Evolutionary conservation across 2,329 filamentous ascomycete species (phyloP).

Genomic region (Nakataea oryzae): DNA sequence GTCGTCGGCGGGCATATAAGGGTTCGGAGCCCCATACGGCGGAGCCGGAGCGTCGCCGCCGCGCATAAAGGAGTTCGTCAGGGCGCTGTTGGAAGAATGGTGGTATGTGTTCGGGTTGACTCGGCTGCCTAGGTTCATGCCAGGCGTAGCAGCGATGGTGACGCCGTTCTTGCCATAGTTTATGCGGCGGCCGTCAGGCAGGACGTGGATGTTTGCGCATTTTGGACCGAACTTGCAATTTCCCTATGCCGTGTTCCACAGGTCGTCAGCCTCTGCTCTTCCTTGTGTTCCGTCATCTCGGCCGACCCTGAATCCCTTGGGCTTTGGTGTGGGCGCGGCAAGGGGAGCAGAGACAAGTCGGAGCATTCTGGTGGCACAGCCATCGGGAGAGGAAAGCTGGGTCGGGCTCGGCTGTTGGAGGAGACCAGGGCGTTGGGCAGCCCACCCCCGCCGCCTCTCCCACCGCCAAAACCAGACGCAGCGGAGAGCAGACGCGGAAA

Average conservation of each 20-base stretch:
- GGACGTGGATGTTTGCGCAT: slow-evolving; percentile 91
- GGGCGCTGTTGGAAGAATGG: slow-evolving; percentile 50
- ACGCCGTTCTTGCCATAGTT: slow-evolving; percentile 66
- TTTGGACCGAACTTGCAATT: slow-evolving; percentile 99
- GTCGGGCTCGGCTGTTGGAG: no score
- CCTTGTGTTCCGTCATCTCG: not conserved
- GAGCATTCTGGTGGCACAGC: not conserved
- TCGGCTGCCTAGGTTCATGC: slow-evolving; percentile 54
- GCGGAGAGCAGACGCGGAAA: not conserved
- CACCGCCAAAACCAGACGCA: not conserved
- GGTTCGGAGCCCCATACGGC: slow-evolving; percentile 28
- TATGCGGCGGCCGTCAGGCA: slow-evolving; percentile 85
- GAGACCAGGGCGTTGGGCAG: not conserved
- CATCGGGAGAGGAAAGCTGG: slow-evolving; percentile 18
- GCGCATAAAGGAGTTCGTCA: slow-evolving; percentile 66
- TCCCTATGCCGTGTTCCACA: slow-evolving; percentile 46
- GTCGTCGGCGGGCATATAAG: slow-evolving; percentile 28
- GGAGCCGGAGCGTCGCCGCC: slow-evolving; percentile 30
- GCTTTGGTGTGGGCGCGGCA: not conserved
- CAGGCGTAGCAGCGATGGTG: slow-evolving; percentile 44
- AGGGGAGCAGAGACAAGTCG: not conserved
- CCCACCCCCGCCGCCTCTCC: not conserved
- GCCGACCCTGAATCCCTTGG: not conserved
- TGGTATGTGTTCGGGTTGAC: slow-evolving; percentile 55
- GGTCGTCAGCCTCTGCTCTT: slow-evolving; percentile 8